A percentile compares a stretch with the other conserved stretches of the same genome.
Evolutionary conservation across 1,284 basidiomycete genomes (phyloP).

Genomic region (Rhodotorula sp.): DNA sequence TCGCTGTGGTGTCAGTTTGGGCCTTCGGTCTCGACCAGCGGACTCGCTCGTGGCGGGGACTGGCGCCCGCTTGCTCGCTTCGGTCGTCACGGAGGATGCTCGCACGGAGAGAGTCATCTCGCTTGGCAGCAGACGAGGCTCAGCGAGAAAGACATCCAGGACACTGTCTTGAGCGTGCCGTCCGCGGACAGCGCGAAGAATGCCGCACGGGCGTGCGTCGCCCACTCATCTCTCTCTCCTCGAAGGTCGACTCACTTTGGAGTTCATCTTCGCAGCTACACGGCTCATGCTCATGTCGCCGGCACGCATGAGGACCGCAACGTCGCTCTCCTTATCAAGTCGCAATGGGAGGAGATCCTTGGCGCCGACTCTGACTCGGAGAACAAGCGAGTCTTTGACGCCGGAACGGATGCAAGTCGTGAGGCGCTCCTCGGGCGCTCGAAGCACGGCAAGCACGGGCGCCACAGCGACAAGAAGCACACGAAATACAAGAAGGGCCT

Average conservation of each 20-base stretch:
- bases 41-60: background rate
- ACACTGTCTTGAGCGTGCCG: conserved; percentile 12
- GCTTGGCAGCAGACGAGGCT: background rate
- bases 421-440: conserved; percentile 3
- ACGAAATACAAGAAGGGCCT: too few species aligned
- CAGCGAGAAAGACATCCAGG: background rate
- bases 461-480: background rate
- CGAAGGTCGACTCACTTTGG: background rate
- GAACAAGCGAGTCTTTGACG: conserved; percentile 34
- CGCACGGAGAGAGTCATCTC: background rate
- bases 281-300: conserved; percentile 38
- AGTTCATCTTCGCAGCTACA: conserved; percentile 20
- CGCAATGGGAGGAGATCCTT: conserved; percentile 39
- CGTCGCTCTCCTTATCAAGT: conserved; percentile 36
- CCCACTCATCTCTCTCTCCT: background rate
- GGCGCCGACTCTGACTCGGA: conserved; percentile 6
- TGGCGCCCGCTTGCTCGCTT: background rate
- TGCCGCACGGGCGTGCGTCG: conserved; percentile 19
- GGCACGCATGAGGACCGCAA: conserved; percentile 38
- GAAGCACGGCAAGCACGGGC: background rate
- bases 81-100: background rate
- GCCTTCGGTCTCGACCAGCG: background rate
- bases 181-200: background rate
- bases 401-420: conserved; percentile 36
- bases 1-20: background rate